Conservation (phyloP, 768 basidiomycete species). For the Tylopilus vinaceipallidus region DNA sequence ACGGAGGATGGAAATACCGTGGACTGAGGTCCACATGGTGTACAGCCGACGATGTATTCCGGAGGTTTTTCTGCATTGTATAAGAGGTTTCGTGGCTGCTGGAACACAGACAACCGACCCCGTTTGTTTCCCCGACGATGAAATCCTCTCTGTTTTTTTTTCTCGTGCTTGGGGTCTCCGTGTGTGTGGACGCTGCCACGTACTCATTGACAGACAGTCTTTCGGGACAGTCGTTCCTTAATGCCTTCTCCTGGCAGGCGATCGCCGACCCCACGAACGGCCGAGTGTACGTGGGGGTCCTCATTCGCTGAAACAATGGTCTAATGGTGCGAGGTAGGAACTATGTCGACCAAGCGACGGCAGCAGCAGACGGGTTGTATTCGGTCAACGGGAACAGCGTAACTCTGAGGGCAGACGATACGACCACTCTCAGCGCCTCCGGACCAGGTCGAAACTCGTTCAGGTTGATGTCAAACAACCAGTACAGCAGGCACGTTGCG, state of each 20-base stretch:
- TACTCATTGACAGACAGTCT: constrained; percentile 47
- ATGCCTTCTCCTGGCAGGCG: constrained; percentile 27
- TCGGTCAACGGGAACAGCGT: constrained; percentile 45
- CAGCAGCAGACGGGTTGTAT: constrained; percentile 53
- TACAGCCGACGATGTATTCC: not conserved
- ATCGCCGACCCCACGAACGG: constrained; percentile 36
- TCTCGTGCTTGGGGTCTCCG: constrained; percentile 6
- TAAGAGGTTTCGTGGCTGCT: constrained; percentile 8
- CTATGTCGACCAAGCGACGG: constrained; percentile 48
- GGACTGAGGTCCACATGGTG: not conserved
- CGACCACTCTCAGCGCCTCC: constrained; percentile 27
- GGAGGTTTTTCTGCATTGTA: not conserved
- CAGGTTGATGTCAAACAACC: constrained; percentile 30
- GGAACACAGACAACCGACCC: not conserved
- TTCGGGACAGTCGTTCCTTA: constrained; percentile 51
- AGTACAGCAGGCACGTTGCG: constrained; percentile 34
- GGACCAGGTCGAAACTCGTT: constrained; percentile 38
- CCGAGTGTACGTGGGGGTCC: constrained; percentile 24
- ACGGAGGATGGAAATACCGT: not conserved
- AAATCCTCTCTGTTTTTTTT: constrained; percentile 1
- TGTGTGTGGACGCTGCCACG: constrained; percentile 34
- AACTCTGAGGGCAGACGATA: constrained; percentile 32
- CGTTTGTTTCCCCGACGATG: not conserved
- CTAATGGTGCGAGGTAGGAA: constrained; percentile 27
- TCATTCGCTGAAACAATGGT: not conserved